Base-by-base conservation (phyloP, 192 early-diverging fungal species). In the Phycomyces blakesleeanus region DNA sequence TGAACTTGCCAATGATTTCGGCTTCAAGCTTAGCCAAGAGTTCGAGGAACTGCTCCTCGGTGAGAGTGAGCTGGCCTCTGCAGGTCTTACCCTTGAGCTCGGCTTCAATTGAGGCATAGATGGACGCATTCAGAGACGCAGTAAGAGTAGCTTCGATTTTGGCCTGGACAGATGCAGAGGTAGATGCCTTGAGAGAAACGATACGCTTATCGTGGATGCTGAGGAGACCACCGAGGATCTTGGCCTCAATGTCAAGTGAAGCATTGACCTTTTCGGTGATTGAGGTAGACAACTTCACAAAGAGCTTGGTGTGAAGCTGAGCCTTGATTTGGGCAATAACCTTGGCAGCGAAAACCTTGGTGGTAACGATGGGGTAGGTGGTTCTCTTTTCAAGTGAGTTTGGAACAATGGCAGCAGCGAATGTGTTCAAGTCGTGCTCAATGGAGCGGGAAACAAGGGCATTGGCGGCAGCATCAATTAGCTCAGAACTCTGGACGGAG, bases 251-350 rank as follows among this genome's bases (percentile, higher is more conserved):
- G 18, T 14, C 18, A 14, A 47, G 18, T 2, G 15, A n/a, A 18
- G 44, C 44, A 14, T 47, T 47, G 11, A 47, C 11, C 44, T 47
- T 47, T 12, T 47, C 44, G 18, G 15, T n/a, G 44, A 47, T 47
- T 1, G 44, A n/a, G 39, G 62, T 49, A 60, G 68, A 59, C 16
- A 71, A 64, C 20, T 57, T 52, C 21, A 29, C 62, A 16, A 71
- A 29, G 41, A 71, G 42, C n/a, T 59, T 55, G n/a, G 68, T 62
- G 7, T 64, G 25, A 20, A 71, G 37, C 34, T 71, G 42, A 26
- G 68, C 62, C 57, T 71, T 64, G 57, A 71, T 44, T 16, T 56
- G 26, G 49, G 57, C 57, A 39, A 64, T 55, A 34, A 71, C 55
- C 12, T 64, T 41, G 20, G 63, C 57, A 55, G 55, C 57, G 26